phyloP scores from a whole-genome alignment of 1,284 basidiomycete genomes.

The Moesziomyces globuligerus region DNA sequence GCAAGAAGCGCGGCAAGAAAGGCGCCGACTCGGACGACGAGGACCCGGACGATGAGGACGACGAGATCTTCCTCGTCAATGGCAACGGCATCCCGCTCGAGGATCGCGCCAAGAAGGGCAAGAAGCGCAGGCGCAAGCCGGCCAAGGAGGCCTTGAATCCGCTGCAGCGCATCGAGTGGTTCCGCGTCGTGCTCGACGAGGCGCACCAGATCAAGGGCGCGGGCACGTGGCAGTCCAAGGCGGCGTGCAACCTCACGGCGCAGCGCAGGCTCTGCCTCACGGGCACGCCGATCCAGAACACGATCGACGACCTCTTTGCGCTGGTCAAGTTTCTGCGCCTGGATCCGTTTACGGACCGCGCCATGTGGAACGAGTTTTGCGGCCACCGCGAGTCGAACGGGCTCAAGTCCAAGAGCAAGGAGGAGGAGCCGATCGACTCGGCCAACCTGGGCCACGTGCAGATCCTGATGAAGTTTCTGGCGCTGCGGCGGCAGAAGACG shows the following conservation, averaged over 20 bases:
- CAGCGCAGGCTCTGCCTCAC: slow-evolving; percentile 92
- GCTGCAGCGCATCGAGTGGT: slow-evolving; percentile 97
- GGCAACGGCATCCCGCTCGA: slow-evolving; percentile 75
- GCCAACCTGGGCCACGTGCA: slow-evolving; percentile 92
- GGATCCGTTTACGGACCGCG: slow-evolving; percentile 91
- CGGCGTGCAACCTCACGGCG: slow-evolving; percentile 92
- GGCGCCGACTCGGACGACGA: slow-evolving; percentile 14
- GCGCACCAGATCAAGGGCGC: slow-evolving; percentile 94
- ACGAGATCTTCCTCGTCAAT: slow-evolving; percentile 65
- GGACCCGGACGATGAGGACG: slow-evolving; percentile 16
- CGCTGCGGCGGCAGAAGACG: slow-evolving; percentile 94
- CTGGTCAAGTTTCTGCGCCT: slow-evolving; percentile 94
- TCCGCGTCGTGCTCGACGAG: slow-evolving; percentile 95
- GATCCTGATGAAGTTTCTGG: slow-evolving; percentile 95
- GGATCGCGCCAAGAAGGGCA: slow-evolving; percentile 70
- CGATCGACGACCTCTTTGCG: slow-evolving; percentile 95
- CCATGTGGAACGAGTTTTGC: slow-evolving; percentile 90
- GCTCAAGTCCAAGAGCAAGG: slow-evolving; percentile 34
- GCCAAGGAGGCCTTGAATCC: slow-evolving; percentile 78
- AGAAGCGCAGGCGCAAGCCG: slow-evolving; percentile 69
- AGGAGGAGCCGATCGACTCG: slow-evolving; percentile 72
- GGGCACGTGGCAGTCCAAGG: slow-evolving; percentile 89
- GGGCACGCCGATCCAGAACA: slow-evolving; percentile 98
- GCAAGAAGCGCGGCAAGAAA: slow-evolving; percentile 25
- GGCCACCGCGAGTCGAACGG: slow-evolving; percentile 81